phyloP scores from a whole-genome alignment of 768 basidiomycete species.

The Strobilomyces dryophilus region DNA sequence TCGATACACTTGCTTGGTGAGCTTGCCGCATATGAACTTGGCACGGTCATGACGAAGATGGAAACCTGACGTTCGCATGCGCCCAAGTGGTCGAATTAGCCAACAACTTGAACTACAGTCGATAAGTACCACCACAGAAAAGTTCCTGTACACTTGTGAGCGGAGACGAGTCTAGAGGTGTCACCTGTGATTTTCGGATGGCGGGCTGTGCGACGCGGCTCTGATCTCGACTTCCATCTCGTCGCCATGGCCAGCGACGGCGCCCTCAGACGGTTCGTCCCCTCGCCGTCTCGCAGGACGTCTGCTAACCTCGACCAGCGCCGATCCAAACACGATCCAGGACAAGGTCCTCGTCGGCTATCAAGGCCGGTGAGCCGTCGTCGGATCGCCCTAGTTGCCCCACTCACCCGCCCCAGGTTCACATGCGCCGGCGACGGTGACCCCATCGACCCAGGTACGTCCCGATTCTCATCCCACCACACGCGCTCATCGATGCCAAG shows the following conservation, averaged over 20 bases:
- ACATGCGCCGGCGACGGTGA: conserved; percentile 66
- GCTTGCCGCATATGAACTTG: conserved; percentile 31
- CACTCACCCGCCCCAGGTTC: conserved; percentile 45
- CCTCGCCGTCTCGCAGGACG: background rate
- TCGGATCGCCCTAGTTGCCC: no score
- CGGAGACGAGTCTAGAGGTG: no score
- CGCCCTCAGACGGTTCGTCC: background rate
- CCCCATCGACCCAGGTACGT: conserved; percentile 55
- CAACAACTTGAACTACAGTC: no score
- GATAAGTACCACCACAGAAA: no score
- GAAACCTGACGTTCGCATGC: no score
- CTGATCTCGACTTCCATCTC: no score
- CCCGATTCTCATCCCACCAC: background rate
- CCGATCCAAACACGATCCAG: conserved; percentile 40
- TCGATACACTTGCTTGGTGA: conserved; percentile 34
- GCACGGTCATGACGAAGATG: conserved; percentile 52
- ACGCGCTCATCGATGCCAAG: conserved; percentile 17
- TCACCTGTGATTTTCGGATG: no score
- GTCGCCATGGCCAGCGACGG: background rate
- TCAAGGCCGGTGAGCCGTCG: no score
- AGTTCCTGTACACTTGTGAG: no score
- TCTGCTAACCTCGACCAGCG: conserved; percentile 30
- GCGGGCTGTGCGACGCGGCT: no score
- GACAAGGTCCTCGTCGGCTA: no score
- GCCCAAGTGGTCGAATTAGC: no score